Evolutionary conservation across 1,284 basidiomycete species (phyloP), one percentile per base, ranked within the genome.

Genomic region (Sanghuangporus baumii): DNA sequence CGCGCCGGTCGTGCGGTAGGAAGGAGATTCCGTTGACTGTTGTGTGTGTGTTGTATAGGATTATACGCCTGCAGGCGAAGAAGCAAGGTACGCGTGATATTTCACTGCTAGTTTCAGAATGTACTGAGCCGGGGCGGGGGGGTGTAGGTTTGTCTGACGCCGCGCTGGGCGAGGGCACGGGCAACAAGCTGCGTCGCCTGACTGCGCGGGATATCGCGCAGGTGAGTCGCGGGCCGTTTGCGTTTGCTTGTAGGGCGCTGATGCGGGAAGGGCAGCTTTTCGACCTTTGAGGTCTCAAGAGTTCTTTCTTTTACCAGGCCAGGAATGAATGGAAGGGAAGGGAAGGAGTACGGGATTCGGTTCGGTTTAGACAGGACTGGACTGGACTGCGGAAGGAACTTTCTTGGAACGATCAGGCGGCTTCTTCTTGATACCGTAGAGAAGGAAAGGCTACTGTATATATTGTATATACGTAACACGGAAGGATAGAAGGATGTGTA

Each of bases 1-100:
- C n/a, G n/a, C 18, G 8, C 14, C 1, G 18, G 43, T 6, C 18
- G 6, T 46, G 7, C 3, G 43, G 16, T n/a, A 46, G 16, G 40
- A 4, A 41, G 7, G 5, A 1, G 18, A 20, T 46, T 5, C 16
- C 20, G 7, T 14, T 14, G 43, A 7, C 20, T 16, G 20, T 46
- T 46, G 9, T 46, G 5, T 46, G 7, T 46, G 8, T 46, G 14
- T 46, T 46, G 18, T 46, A 3, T 59, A 87, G 86, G 31, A 85
- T 89, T 81, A 74, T 89, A 47, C 73, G 75, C 36, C 73, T 89
- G 16, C 87, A 89, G 69, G 85, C 86, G 14, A 84, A 86, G 11
- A 89, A 89, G 73, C 76, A 76, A 48, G 80, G 83, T 71, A 5
- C 1, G 11, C 41, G n/a, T 12, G 11, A n/a, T 16, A 41, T 5